Base-by-base conservation (phyloP, 1,284 basidiomycete genomes). In the Pterulicium gracile region DNA sequence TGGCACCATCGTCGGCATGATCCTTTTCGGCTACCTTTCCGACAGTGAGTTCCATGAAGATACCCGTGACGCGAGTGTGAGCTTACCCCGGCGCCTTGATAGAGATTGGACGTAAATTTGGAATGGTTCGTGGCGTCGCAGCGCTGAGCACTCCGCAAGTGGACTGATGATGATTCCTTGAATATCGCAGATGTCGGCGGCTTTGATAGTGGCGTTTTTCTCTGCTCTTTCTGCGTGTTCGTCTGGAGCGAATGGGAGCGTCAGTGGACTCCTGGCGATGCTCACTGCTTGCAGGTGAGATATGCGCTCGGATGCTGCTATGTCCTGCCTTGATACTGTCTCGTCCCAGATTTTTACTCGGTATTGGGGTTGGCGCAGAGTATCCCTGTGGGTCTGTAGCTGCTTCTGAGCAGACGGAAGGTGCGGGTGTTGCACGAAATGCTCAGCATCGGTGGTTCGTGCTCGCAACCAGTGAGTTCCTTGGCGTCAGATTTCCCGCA, bases 301-400 rank as follows among this genome's bases (percentile, higher is more conserved):
- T n/a, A 44, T 36, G 23, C 12, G n/a, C n/a, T n/a, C n/a, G n/a
- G n/a, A n/a, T n/a, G n/a, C n/a, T n/a, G 15, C 24, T 44, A 5
- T 20, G 43, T 24, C 42, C 43, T 21, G 12, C 42, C 35, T 5
- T 35, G 44, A 17, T 27, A 18, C 35, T 22, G 23, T n/a, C 24
- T 15, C 35, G 10, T 27, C 1, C 18, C 50, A 84, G 81, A 23
- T 87, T 91, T 68, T 62, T 92, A 5, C 70, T 89, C 46, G 89
- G 88, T 42, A 81, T 90, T 48, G 88, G 88, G 35, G 69, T 91
- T 5, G 92, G 91, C 20, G 90, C 90, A 10, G 89, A 94, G 61
- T 95, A 96, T 54, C 92, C 91, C 3, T 87, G 84, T 50, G 93
- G 92, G 4, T 87, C 83, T 2, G 91, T 96, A n/a, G 89, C 91